Evolutionary conservation across 2,329 filamentous ascomycete genomes (phyloP), one percentile per base, ranked within the genome.

Genomic region (Coniochaeta pulveracea): DNA sequence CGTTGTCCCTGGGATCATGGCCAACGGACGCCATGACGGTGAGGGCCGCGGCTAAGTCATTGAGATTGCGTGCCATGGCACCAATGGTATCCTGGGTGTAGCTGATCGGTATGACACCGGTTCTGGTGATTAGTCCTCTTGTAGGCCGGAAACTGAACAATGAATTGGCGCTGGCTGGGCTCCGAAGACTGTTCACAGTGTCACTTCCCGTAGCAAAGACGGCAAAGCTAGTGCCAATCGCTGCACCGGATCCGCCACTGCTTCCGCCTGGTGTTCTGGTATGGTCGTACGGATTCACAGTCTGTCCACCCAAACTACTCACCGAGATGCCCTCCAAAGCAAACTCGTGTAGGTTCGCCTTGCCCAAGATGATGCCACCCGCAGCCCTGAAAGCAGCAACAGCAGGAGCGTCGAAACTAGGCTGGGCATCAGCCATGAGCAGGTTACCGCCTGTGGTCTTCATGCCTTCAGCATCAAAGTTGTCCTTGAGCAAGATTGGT

Each of bases 241-340:
- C 72, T 0, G 72, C 73, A 0, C 70, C 74, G 1, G 70, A 75
- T 0, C 76, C 76, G 9, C 75, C 75, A 19, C 71, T 76, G 27
- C 68, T 75, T 1, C 76, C 76, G 4, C 76, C 76, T 0, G 76
- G 75, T 0, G 76, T 80, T n/a, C 80, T 66, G 0, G 61, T 63
- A 2, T 57, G 49, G 47, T 83, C 76, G 42, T 85, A 83, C 0
- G 76, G 74, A 47, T 80, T 80, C 39, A 71, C 48, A 0, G 75
- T 78, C 50, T 81, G 76, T 0, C 76, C 76, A 10, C 72, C 74
- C 0, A 76, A 47, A 0, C 71, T 77, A 0, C 73, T 79, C 2
- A 76, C 72, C 2, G 65, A 68, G 24, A 79, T 56, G 0, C 76
- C 76, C 44, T 80, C 74, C 0, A 80, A 55, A 0, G 76, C 75